Conservation (phyloP, 2,329 filamentous ascomycete genomes). For the Aspergillus tubingensis region DNA sequence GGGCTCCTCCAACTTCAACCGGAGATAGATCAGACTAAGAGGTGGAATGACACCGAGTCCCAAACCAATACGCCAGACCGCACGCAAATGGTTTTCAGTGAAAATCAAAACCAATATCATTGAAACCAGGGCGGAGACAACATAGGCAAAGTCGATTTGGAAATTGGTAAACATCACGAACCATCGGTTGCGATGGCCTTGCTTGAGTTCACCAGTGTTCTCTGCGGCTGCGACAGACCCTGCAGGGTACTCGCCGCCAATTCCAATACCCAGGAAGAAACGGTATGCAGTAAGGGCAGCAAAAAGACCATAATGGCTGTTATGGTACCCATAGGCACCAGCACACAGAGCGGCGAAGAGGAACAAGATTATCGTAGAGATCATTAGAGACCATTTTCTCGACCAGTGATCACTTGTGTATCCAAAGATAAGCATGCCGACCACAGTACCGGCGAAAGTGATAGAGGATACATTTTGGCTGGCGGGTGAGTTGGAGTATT, state of each 20-base stretch:
- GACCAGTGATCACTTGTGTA: conserved; percentile 82
- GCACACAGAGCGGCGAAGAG: conserved; percentile 79
- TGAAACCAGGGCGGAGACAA: conserved; percentile 76
- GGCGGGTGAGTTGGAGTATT: conserved; percentile 68
- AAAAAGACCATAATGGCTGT: conserved; percentile 70
- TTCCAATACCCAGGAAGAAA: conserved; percentile 80
- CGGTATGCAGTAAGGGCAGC: conserved; percentile 78
- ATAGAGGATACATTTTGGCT: conserved; percentile 77
- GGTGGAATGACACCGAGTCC: conserved; percentile 80
- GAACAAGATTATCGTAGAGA: conserved; percentile 80
- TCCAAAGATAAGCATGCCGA: conserved; percentile 79
- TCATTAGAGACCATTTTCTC: conserved; percentile 75
- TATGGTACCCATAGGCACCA: conserved; percentile 73
- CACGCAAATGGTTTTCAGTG: conserved; percentile 64
- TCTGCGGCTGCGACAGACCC: conserved; percentile 84
- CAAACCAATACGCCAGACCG: conserved; percentile 79
- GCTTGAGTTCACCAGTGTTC: conserved; percentile 77
- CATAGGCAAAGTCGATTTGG: conserved; percentile 83
- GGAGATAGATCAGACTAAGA: conserved; percentile 68
- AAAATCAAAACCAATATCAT: conserved; percentile 64
- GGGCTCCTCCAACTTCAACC: conserved; percentile 73
- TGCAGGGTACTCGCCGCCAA: conserved; percentile 60
- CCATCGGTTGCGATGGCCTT: conserved; percentile 82
- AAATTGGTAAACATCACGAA: conserved; percentile 89
- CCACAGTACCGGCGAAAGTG: conserved; percentile 80